phyloP scores from a whole-genome alignment of 768 basidiomycete genomes.

The Kwoniella dejecticola region DNA sequence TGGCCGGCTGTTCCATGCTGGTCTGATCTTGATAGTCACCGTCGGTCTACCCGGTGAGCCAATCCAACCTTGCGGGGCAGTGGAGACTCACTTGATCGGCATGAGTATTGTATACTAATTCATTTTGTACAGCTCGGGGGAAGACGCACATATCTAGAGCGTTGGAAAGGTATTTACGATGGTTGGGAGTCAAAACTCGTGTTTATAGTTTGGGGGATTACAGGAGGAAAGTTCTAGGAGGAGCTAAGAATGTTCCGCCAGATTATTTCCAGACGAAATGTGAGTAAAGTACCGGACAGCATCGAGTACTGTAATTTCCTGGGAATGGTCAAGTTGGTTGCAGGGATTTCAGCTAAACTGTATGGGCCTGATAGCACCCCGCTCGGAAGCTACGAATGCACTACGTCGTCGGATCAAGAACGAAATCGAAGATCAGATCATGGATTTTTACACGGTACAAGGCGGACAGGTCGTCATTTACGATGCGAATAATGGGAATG shows the following conservation, averaged over 20 bases:
- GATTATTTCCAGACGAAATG: conserved; percentile 88
- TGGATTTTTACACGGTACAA: conserved; percentile 75
- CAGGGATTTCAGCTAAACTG: too few species aligned
- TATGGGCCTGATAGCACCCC: too few species aligned
- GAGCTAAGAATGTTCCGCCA: conserved; percentile 78
- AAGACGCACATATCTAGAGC: conserved; percentile 97
- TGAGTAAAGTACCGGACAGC: conserved; percentile 43
- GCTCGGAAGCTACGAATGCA: conserved; percentile 73
- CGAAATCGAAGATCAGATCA: conserved; percentile 86
- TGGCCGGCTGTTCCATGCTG: conserved; percentile 64
- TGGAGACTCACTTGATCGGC: neutral
- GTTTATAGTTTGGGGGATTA: conserved; percentile 96
- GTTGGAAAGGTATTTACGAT: conserved; percentile 93
- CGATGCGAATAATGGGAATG: conserved; percentile 92
- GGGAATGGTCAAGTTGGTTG: too few species aligned
- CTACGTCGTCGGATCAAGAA: conserved; percentile 72
- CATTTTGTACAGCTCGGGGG: conserved; percentile 65
- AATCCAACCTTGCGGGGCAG: neutral
- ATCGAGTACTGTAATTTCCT: too few species aligned
- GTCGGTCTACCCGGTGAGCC: conserved; percentile 74
- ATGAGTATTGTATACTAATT: neutral
- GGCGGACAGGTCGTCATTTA: conserved; percentile 96
- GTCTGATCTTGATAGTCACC: conserved; percentile 89
- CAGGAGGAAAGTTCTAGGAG: conserved; percentile 82
- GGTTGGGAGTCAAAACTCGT: conserved; percentile 95